Evolutionary conservation across 148 eudicot genomes (phyloP).

Genomic region (Salicornia ramosissima): DNA sequence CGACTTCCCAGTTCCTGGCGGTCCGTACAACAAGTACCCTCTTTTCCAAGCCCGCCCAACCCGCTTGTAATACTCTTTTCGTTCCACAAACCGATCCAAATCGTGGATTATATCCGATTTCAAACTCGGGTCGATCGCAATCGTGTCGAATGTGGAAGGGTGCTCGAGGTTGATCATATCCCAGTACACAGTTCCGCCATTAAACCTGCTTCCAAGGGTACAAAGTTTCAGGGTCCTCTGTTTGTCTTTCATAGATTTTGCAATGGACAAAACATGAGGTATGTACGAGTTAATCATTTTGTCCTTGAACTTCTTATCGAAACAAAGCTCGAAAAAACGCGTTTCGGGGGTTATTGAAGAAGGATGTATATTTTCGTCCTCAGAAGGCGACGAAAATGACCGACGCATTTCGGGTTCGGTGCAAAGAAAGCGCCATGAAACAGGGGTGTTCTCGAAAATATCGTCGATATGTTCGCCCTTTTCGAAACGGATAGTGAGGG

Average conservation of each 20-base stretch:
- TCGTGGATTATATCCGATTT: constrained; percentile 36
- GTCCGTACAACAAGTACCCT: constrained; percentile 58
- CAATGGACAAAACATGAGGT: constrained; percentile 27
- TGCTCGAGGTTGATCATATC: constrained; percentile 36
- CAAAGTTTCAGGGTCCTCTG: constrained; percentile 34
- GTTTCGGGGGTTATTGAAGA: background rate
- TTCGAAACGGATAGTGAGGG: constrained; percentile 37
- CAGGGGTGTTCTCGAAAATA: constrained; percentile 17
- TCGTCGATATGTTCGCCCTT: constrained; percentile 37
- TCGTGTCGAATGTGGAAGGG: constrained; percentile 44
- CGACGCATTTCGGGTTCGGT: constrained; percentile 27
- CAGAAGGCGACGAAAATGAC: background rate
- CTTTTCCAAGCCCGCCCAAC: constrained; percentile 62
- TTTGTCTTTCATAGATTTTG: constrained; percentile 24
- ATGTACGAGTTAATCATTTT: constrained; percentile 28
- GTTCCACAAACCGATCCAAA: constrained; percentile 36
- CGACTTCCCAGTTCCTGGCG: constrained; percentile 66
- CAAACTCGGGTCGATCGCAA: constrained; percentile 38
- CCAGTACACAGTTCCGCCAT: constrained; percentile 18
- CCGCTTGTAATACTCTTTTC: constrained; percentile 38
- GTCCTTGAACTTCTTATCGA: constrained; percentile 37
- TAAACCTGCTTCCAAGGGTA: constrained; percentile 23
- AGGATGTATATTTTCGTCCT: background rate
- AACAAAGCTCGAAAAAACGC: constrained; percentile 39
- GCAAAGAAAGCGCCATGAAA: constrained; percentile 40